These are phyloP conservation scores for Suhomyces anneliseae DNA, from an alignment of 1,139 yeast genomes.

Conservation along the genomic window DNA sequence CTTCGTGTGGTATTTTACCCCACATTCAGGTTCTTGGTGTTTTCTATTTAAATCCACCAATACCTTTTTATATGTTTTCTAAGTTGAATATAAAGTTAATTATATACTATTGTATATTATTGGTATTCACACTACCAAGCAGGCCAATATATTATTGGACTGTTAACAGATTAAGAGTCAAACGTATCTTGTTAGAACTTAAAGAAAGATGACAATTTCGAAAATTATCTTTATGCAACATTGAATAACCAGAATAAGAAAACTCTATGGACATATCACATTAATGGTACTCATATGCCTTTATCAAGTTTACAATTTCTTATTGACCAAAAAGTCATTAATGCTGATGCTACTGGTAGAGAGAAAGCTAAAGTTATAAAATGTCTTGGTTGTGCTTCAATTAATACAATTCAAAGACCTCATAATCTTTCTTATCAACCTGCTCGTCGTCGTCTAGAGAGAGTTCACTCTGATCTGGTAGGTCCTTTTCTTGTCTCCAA, in stretches of 20 bases:
- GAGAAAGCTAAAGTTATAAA: background rate
- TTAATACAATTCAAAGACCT: background rate
- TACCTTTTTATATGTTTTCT: too few species aligned
- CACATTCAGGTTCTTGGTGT: too few species aligned
- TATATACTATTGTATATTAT: too few species aligned
- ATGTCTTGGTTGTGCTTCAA: background rate
- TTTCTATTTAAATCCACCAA: too few species aligned
- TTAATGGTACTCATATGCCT: background rate
- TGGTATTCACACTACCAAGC: too few species aligned
- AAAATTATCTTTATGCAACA: too few species aligned
- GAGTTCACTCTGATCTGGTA: background rate
- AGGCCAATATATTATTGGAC: too few species aligned
- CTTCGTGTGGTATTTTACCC: too few species aligned
- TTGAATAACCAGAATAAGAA: too few species aligned
- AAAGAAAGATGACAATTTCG: too few species aligned
- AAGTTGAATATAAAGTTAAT: too few species aligned
- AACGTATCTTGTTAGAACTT: background rate
- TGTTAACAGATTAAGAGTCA: background rate
- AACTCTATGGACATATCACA: background rate
- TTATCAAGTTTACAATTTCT: background rate
- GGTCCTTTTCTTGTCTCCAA: background rate
- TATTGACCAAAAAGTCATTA: background rate
- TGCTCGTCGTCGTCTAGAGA: background rate
- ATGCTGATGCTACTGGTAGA: background rate
- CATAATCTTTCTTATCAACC: background rate